Evolutionary conservation across 192 early-diverging fungal species (phyloP).

Genomic region (Backusella psychrophila): DNA sequence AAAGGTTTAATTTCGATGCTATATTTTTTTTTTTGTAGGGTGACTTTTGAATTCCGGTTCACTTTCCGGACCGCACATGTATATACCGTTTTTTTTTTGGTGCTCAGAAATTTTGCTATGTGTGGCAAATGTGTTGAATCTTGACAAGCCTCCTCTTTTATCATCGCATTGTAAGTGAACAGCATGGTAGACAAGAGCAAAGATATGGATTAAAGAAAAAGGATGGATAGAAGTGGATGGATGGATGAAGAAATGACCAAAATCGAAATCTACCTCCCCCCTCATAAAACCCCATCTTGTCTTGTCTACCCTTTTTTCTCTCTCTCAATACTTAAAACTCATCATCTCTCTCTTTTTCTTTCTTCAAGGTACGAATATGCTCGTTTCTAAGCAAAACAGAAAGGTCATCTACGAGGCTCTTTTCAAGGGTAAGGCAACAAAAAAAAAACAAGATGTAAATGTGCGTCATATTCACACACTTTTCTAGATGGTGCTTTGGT

Average conservation of each 20-base stretch:
- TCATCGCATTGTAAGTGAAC: slow-evolving; percentile 18
- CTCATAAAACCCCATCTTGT: background rate
- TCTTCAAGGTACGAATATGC: slow-evolving; percentile 68
- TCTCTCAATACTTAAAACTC: background rate
- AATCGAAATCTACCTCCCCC: background rate
- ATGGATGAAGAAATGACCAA: background rate
- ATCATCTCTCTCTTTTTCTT: background rate
- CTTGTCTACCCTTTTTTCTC: slow-evolving; percentile 1
- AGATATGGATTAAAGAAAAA: background rate
- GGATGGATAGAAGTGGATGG: background rate
- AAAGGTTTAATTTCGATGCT: background rate
- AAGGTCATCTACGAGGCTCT: slow-evolving; percentile 94
- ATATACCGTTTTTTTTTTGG: background rate
- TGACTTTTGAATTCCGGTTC: background rate
- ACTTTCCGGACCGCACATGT: background rate
- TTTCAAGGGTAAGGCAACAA: slow-evolving; percentile 65
- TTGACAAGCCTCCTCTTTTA: slow-evolving; percentile 23
- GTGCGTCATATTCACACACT: background rate
- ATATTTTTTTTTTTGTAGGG: background rate
- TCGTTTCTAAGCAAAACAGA: slow-evolving; percentile 96
- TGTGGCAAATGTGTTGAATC: background rate
- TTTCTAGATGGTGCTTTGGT: slow-evolving; percentile 91
- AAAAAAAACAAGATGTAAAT: background rate
- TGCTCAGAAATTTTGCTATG: background rate
- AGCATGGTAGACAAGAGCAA: background rate